Evolutionary conservation across 169 alveolate genomes (phyloP).

Genomic region (Eimeria sp.): DNA sequence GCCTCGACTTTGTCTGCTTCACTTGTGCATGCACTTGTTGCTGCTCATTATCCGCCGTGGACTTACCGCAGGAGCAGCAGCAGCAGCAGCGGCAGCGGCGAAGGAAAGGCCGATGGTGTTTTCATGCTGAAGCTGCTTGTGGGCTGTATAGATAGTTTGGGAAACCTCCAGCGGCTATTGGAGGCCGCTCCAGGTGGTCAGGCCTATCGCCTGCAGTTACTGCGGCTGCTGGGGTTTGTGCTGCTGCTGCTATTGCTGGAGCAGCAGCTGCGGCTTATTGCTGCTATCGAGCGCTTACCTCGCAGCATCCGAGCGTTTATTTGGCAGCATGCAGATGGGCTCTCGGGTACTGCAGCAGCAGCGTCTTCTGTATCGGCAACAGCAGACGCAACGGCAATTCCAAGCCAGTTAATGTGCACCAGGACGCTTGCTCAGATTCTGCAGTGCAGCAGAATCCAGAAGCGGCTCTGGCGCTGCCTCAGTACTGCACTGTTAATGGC

Average conservation of each 20-base stretch:
- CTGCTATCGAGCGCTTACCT: conserved; percentile 42
- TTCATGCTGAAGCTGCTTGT: conserved; percentile 17
- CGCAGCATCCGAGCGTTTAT: conserved; percentile 54
- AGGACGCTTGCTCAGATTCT: conserved; percentile 6
- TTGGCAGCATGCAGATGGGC: conserved; percentile 50
- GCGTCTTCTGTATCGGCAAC: neutral
- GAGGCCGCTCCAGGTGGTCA: conserved; percentile 13
- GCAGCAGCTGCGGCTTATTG: conserved; percentile 38
- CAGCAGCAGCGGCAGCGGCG: conserved; percentile 36
- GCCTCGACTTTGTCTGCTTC: conserved; percentile 56
- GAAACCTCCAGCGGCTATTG: conserved; percentile 15
- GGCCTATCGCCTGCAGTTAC: conserved; percentile 22
- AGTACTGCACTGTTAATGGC: conserved; percentile 20
- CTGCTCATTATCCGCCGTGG: conserved; percentile 42
- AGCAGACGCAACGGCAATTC: conserved; percentile 26
- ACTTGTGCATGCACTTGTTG: conserved; percentile 66
- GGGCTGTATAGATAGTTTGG: conserved; percentile 46
- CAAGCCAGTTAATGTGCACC: conserved; percentile 23
- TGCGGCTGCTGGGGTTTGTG: conserved; percentile 64
- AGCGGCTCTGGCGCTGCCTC: conserved; percentile 52
- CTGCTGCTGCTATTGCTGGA: conserved; percentile 71
- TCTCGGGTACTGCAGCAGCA: conserved; percentile 50
- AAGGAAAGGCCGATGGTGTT: neutral
- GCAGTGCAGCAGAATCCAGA: conserved; percentile 34
- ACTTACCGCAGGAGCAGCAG: conserved; percentile 15